These are phyloP conservation scores for Aspergillus fructus DNA, from an alignment of 2,329 filamentous ascomycete genomes.

Conservation along the genomic window DNA sequence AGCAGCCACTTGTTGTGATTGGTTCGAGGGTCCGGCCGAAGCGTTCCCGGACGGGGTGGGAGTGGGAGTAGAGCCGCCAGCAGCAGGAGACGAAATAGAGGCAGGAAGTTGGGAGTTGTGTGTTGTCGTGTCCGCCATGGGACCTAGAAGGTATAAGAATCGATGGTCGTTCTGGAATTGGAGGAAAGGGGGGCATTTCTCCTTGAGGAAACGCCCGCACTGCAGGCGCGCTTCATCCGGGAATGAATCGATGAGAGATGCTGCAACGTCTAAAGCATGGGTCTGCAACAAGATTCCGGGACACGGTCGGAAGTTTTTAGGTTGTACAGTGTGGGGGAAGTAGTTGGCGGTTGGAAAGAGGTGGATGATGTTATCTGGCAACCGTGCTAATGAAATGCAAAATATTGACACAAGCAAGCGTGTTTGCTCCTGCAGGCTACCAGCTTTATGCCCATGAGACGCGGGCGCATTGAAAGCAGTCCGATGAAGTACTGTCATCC, in stretches of 20 bases:
- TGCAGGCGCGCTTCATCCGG: slow-evolving; percentile 45
- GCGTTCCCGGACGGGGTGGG: slow-evolving; percentile 27
- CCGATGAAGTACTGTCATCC: slow-evolving; percentile 42
- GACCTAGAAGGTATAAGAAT: slow-evolving; percentile 44
- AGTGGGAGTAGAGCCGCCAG: slow-evolving; percentile 30
- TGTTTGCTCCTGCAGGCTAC: slow-evolving; percentile 34
- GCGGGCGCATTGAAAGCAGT: slow-evolving; percentile 30
- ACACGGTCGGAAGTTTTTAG: slow-evolving; percentile 26
- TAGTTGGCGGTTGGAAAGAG: slow-evolving; percentile 31
- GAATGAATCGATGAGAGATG: slow-evolving; percentile 45
- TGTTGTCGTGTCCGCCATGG: slow-evolving; percentile 27
- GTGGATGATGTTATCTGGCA: slow-evolving; percentile 33
- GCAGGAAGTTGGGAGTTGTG: slow-evolving; percentile 23
- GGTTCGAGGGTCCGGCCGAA: slow-evolving; percentile 15
- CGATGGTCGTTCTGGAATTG: slow-evolving; percentile 40
- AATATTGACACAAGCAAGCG: slow-evolving; percentile 40
- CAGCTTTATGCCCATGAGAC: slow-evolving; percentile 23
- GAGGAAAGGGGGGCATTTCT: slow-evolving; percentile 40
- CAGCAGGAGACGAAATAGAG: slow-evolving; percentile 33
- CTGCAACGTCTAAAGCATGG: slow-evolving; percentile 46
- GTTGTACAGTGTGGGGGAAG: slow-evolving; percentile 25
- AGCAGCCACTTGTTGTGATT: slow-evolving; percentile 17
- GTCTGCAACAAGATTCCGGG: slow-evolving; percentile 38
- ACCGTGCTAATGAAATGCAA: slow-evolving; percentile 40
- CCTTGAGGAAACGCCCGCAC: slow-evolving; percentile 43